Conservation (phyloP, 371 early-diverging fungal genomes). For the Gilbertella persicaria region DNA sequence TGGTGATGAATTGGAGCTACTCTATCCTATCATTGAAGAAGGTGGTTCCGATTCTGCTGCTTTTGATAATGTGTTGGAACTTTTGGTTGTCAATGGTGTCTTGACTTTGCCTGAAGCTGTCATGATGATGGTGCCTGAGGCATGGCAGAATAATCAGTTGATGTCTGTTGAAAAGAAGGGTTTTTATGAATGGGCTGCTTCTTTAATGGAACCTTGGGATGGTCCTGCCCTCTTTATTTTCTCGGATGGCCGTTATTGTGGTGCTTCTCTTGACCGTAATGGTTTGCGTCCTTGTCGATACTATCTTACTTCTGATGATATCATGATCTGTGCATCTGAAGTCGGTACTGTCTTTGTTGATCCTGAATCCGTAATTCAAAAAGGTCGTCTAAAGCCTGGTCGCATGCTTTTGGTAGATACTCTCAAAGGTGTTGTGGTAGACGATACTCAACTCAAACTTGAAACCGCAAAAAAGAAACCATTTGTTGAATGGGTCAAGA, state of each 20-base stretch:
- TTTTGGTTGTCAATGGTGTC: slow-evolving; percentile 88
- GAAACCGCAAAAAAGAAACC: slow-evolving; percentile 68
- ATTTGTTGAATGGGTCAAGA: slow-evolving; percentile 83
- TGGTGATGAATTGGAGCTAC: slow-evolving; percentile 73
- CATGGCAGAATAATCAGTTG: slow-evolving; percentile 88
- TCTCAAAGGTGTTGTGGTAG: slow-evolving; percentile 86
- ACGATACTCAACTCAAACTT: slow-evolving; percentile 87
- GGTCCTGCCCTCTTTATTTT: slow-evolving; percentile 97
- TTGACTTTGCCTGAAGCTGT: slow-evolving; percentile 92
- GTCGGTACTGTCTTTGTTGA: slow-evolving; percentile 89
- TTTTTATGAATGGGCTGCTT: slow-evolving; percentile 96
- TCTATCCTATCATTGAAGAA: slow-evolving; percentile 95
- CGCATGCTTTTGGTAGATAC: slow-evolving; percentile 97
- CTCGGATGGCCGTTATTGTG: slow-evolving; percentile 95
- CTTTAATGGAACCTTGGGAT: slow-evolving; percentile 98
- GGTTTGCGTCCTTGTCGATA: slow-evolving; percentile 96
- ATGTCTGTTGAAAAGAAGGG: slow-evolving; percentile 88
- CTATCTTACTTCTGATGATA: slow-evolving; percentile 88
- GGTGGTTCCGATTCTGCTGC: slow-evolving; percentile 97
- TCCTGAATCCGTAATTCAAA: slow-evolving; percentile 78
- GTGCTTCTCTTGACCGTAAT: slow-evolving; percentile 94
- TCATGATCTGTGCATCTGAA: slow-evolving; percentile 97
- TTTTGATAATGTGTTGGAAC: slow-evolving; percentile 94
- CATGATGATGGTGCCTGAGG: slow-evolving; percentile 98
- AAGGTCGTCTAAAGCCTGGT: slow-evolving; percentile 96